phyloP scores from a whole-genome alignment of 2,329 filamentous ascomycete species.

The Oidium heveae region DNA sequence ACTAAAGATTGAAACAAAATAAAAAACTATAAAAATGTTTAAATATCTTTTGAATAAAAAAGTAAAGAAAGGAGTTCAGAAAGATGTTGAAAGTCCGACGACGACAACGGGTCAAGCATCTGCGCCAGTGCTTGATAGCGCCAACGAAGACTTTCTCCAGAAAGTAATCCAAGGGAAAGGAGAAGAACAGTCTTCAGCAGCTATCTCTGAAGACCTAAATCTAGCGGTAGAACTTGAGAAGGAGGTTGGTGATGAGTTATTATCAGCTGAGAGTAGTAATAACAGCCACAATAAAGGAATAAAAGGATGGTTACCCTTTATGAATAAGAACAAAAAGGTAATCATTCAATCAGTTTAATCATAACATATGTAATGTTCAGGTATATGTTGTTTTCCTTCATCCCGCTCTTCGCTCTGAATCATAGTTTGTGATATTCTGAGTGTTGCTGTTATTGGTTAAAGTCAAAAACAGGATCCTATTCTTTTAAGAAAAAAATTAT shows the following conservation, averaged over 20 bases:
- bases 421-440: no score
- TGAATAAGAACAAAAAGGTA: no score
- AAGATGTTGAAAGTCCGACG: conserved; percentile 5
- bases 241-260: conserved; percentile 9
- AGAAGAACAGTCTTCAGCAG: conserved; percentile 26
- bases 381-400: no score
- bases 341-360: no score
- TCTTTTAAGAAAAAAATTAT: no score
- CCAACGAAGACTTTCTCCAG: conserved; percentile 33
- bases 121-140: conserved; percentile 24
- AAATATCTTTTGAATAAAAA: conserved; percentile 39
- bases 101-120: conserved; percentile 2
- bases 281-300: conserved; percentile 19
- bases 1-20: no score
- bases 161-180: conserved; percentile 25
- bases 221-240: conserved; percentile 1
- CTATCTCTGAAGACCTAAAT: conserved; percentile 6
- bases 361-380: no score
- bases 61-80: conserved; percentile 31
- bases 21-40: conserved; percentile 22
- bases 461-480: no score
- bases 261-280: conserved; percentile 16
- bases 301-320: conserved; percentile 3
- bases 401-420: no score
- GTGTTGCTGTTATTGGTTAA: no score